Conservation (phyloP, 106 monocot genomes). For the Dendrobium catenatum region DNA sequence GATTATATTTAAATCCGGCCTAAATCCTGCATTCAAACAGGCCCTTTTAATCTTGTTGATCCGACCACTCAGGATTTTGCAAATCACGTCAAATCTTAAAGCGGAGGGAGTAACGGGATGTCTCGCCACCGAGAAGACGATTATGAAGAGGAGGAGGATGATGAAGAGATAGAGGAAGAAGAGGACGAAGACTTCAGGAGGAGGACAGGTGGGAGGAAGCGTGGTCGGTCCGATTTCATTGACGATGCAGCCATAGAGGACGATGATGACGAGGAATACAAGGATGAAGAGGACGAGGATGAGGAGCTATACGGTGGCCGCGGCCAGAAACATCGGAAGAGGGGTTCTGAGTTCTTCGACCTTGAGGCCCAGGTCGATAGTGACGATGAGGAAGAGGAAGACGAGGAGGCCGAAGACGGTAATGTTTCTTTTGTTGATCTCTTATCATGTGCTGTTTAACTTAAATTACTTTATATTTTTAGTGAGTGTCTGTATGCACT, state of each 20-base stretch:
- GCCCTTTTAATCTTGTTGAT: no score
- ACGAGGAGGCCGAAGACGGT: constrained; percentile 88
- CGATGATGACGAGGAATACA: constrained; percentile 76
- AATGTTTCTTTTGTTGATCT: neutral
- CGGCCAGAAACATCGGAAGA: constrained; percentile 35
- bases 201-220: constrained; percentile 41
- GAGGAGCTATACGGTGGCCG: constrained; percentile 15
- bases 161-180: constrained; percentile 34
- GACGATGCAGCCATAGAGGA: constrained; percentile 76
- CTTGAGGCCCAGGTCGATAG: constrained; percentile 65
- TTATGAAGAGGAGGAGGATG: constrained; percentile 18
- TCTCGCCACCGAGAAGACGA: constrained; percentile 26
- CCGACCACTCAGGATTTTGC: no score
- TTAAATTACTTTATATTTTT: neutral
- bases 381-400: constrained; percentile 81
- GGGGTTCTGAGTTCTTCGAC: constrained; percentile 64
- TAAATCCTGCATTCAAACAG: no score
- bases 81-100: no score
- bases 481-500: neutral
- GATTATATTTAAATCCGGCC: no score
- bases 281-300: constrained; percentile 60
- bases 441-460: neutral
- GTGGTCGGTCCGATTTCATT: constrained; percentile 54
- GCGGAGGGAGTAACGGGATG: constrained; percentile 16
- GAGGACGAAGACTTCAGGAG: constrained; percentile 32